Evolutionary conservation across 2,329 filamentous ascomycete genomes (phyloP), one percentile per base, ranked within the genome.

Genomic region (Didymella keratinophila): DNA sequence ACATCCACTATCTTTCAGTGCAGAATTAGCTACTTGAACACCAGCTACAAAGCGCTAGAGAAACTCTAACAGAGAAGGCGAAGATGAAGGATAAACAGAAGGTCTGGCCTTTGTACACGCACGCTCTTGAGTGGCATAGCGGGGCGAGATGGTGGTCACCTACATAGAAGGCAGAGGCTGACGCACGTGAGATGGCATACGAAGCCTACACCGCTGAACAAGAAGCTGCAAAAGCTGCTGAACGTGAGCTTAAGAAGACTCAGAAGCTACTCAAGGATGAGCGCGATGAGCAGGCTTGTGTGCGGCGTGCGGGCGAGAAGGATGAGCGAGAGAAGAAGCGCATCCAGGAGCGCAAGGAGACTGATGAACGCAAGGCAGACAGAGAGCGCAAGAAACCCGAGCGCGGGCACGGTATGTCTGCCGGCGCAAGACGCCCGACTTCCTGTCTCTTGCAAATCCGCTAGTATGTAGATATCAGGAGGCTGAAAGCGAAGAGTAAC

Each of bases 141-240:
- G 53, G 46, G 2, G 53, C 53, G 11, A 56, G 16, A 20, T 25
- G 37, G 53, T 56, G 27, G 53, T 37, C 27, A 37, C 53, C 45
- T 50, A 21, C 12, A 56, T 41, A 39, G 11, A 27, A 49, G 18
- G 2, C 10, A 14, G 46, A 50, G 30, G 53, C 45, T 32, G 45
- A 47, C 30, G 39, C 16, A 20, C 28, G 52, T 23, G 36, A 48
- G 10, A 30, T 18, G 2, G 23, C 48, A 49, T 7, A 21, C 2
- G 20, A 56, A 16, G 34, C 30, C 25, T 32, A 50, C 12, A 14
- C 5, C 4, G 2, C 34, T 12, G 30, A 43, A 50, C 27, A 45
- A 28, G 28, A 56, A 34, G 25, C 30, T 14, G 42, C 16, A 56
- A 50, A 50, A 41, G 53, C 32, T 37, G 41, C 39, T n/a, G 28